Evolutionary conservation across 176 grass and related monocot species (phyloP), one percentile per base, ranked within the genome.

Genomic region (barley (Hordeum vulgare)): DNA sequence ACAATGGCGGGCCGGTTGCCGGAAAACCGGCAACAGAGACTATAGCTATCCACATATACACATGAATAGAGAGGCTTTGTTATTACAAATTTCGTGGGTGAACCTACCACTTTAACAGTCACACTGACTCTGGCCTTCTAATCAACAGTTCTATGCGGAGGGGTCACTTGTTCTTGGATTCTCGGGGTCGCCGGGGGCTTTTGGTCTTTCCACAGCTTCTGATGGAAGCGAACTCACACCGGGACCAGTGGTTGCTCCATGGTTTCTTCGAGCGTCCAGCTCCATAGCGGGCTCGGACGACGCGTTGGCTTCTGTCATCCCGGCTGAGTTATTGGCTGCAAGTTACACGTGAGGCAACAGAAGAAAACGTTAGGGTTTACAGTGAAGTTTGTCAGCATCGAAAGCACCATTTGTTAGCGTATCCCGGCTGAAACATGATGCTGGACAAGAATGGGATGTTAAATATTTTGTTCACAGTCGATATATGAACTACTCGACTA

Each of bases 1-100:
- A 85, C 69, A 80, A 76, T 61, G 51, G 87, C 77, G 81, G 51
- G 87, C 77, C 87, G 81, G 76, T 80, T 47, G 81, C 87, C 68
- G 9, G 54, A 67, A 67, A 49, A 60, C 61, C 37, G 81, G 87
- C 76, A 80, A 85, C 81, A 75, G 66, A 29, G 76, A 85, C 47
- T 89, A 68, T 66, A 29, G 23, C 68, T 80, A 59, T 74, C 45
- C 36, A 67, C 74, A 84, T 80, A 63, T 89, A 89, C 81, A 84
- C 21, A 54, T 77, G 27, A 29, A 74, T 80, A 33, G 61, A 15
- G 47, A 7, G 47, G 60, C 81, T 37, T 40, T 73, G 64, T 45
- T 54, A 77, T 42, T 82, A 27, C 36, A 81, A 44, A 44, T 18
- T 28, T 28, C 31, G 70, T 66, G 69, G 42, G 75, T 79, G 57